Evolutionary conservation across 176 grass and related monocot genomes (phyloP).

Genomic region (Oryza officinalis): DNA sequence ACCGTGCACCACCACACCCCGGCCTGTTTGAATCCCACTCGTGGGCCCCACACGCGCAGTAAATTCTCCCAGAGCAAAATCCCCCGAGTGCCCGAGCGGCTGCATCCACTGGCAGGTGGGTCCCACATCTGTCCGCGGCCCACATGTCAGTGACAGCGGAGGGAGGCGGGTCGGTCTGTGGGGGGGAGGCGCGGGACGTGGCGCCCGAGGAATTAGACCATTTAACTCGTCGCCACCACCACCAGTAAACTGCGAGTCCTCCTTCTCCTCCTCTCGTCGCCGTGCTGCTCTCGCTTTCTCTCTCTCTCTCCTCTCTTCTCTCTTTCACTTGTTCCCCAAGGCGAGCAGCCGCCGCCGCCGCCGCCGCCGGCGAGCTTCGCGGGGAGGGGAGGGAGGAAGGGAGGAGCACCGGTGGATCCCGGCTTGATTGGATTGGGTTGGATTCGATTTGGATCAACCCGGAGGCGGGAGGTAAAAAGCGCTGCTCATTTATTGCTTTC

Average conservation of each 20-base stretch:
- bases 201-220: slow-evolving; percentile 57
- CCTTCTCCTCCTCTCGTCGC: slow-evolving; percentile 17
- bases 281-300: neutral
- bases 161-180: neutral
- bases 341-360: neutral
- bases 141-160: rapidly evolving
- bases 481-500: slow-evolving; percentile 47
- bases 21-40: slow-evolving; percentile 44
- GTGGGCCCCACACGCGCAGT: slow-evolving; percentile 29
- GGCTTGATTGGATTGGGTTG: slow-evolving; percentile 20
- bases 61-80: slow-evolving; percentile 5
- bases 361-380: slow-evolving; percentile 4
- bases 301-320: neutral
- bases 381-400: neutral
- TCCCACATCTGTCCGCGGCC: rapidly evolving
- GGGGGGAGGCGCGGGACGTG: neutral
- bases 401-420: neutral
- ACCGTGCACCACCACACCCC: neutral
- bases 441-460: slow-evolving; percentile 15
- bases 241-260: slow-evolving; percentile 61
- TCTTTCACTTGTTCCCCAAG: slow-evolving; percentile 25
- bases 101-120: neutral
- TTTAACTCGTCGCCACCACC: slow-evolving; percentile 43
- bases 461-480: slow-evolving; percentile 32
- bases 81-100: neutral